A percentile compares a stretch with the other conserved stretches of the same genome.
These are phyloP conservation scores for Trifolium pratense DNA, from an alignment of 306 rosid species.

Conservation along the genomic window DNA sequence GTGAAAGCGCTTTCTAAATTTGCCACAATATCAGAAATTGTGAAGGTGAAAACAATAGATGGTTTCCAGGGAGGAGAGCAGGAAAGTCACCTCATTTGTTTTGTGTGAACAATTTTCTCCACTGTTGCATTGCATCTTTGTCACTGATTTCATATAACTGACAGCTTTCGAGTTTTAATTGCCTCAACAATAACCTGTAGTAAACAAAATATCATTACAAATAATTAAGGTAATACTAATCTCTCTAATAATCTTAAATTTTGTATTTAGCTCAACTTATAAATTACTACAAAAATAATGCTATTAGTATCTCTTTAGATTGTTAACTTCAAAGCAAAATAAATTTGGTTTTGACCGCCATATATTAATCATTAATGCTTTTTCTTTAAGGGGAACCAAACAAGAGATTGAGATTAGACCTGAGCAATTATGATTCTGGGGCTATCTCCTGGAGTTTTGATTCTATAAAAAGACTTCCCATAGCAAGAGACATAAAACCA, in stretches of 20 bases:
- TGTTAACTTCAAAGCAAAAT: no score
- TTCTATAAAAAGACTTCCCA: conserved; percentile 76
- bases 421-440: conserved; percentile 61
- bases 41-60: no score
- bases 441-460: conserved; percentile 60
- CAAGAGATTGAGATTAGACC: conserved; percentile 40
- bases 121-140: conserved; percentile 44
- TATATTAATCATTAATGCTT: no score
- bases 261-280: no score
- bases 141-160: conserved; percentile 64
- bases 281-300: no score
- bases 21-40: conserved; percentile 89
- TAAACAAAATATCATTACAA: background rate
- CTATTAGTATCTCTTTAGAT: no score
- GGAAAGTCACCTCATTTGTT: conserved; percentile 66
- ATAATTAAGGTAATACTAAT: background rate
- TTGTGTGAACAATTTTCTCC: conserved; percentile 66
- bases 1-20: conserved; percentile 84
- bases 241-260: no score
- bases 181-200: conserved; percentile 72
- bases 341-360: no score
- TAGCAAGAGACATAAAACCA: no score
- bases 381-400: background rate
- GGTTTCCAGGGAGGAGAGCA: no score
- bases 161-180: conserved; percentile 59